Evolutionary conservation across 2,329 filamentous ascomycete genomes (phyloP), one percentile per base, ranked within the genome.

Genomic region (Cladophialophora yegresii): DNA sequence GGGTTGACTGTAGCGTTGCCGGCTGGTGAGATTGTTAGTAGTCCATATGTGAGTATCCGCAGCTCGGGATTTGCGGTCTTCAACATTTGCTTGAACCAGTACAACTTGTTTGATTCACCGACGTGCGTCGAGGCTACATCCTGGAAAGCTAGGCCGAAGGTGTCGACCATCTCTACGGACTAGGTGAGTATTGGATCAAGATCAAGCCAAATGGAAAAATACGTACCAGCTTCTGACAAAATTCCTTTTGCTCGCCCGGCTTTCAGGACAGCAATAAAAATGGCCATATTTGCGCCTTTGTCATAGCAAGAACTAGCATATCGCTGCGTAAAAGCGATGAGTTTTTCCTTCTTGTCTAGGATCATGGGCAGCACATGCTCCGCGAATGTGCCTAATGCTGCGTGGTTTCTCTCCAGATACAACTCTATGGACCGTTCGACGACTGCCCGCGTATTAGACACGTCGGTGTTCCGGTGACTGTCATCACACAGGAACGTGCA

Each of bases 11-110:
- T 89, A 58, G 86, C 87, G 2, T 90, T 92, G 0, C 88, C 88
- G 1, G 89, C 86, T 9, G 87, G 86, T 0, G 91, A 93, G 9
- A 88, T 87, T 12, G 92, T 85, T 7, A 96, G 83, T 12, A 97
- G 83, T 30, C 91, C 91, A 43, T 97, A 83, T 0, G 91, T 91
- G n/a, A 92, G 85, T 26, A 92, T 85, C 30, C 92, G 87, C 58
- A 93, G 87, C 67, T 86, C 81, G 71, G 86, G 79, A 71, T 85
- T 85, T 49, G 81, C 81, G 76, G 79, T 76, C 54, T 75, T 72
- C 20, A 81, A 70, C 36, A 79, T 77, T 16, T 74, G 73, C 16
- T 75, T 73, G 36, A 79, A 67, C 30, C 58, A 60, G 36, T 36
- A 40, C 26, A 66, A 55, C 4, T 51, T 32, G 16, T 64, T 53